Percentiles rank a stretch among this genome's conserved stretches.
Conservation (phyloP, 805 yeast genomes). For the Blastobotrys parvus region DNA sequence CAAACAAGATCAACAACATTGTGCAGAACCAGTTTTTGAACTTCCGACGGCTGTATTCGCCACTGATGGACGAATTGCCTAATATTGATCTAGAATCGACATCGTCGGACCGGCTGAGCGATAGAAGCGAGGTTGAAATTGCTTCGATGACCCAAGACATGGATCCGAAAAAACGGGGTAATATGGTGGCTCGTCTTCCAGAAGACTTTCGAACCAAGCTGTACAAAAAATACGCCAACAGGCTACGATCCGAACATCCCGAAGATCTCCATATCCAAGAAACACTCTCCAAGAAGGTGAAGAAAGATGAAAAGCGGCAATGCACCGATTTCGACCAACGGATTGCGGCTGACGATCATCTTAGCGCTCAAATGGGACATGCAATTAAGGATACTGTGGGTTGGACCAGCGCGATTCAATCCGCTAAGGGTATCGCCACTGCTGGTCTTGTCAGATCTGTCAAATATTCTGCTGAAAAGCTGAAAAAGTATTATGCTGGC, state of each 20-base stretch:
- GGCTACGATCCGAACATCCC: conserved; percentile 1
- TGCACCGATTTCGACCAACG: conserved; percentile 32
- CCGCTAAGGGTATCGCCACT: conserved; percentile 73
- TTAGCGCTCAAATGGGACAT: conserved; percentile 30
- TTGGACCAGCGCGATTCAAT: conserved; percentile 66
- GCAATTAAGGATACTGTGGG: conserved; percentile 50
- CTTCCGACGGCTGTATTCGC: conserved; percentile 69
- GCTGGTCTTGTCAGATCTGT: conserved; percentile 72
- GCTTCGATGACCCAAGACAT: conserved; percentile 28
- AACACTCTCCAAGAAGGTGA: conserved; percentile 7
- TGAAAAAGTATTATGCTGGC: conserved; percentile 26
- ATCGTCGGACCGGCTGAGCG: conserved; percentile 7
- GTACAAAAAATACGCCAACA: conserved; percentile 20
- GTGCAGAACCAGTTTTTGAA: conserved; percentile 64
- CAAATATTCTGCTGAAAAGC: conserved; percentile 70
- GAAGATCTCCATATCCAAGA: conserved; percentile 2
- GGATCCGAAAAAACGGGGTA: conserved; percentile 34
- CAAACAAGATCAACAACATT: conserved; percentile 77
- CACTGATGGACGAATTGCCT: conserved; percentile 42
- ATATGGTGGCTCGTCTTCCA: conserved; percentile 42
- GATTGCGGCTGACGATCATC: conserved; percentile 37
- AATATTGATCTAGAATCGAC: conserved; percentile 21
- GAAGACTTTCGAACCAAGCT: conserved; percentile 37
- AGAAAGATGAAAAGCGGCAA: conserved; percentile 1
- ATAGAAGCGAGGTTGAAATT: conserved; percentile 18